A percentile compares a stretch with the other conserved stretches of the same genome.
phyloP scores from a whole-genome alignment of 306 rosid genomes.

The Acacia melanoxylon region DNA sequence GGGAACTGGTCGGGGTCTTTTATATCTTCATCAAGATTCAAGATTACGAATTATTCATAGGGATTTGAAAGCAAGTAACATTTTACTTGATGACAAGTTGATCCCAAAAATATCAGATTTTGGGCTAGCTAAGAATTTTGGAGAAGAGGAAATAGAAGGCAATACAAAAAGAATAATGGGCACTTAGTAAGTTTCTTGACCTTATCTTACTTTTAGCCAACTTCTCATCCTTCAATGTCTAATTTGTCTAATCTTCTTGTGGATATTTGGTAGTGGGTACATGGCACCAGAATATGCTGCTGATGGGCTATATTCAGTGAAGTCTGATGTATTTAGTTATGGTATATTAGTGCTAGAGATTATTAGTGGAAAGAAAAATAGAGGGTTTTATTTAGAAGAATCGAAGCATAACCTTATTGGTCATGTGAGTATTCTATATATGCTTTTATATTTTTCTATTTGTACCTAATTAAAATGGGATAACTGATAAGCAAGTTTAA shows the following conservation, averaged over 20 bases:
- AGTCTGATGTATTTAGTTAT: background rate
- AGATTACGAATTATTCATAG: background rate
- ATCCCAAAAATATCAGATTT: slow-evolving; percentile 51
- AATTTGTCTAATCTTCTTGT: background rate
- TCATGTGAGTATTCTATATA: slow-evolving; percentile 24
- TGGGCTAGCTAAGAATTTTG: slow-evolving; percentile 43
- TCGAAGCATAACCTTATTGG: slow-evolving; percentile 34
- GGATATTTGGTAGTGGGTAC: slow-evolving; percentile 28
- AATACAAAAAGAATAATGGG: slow-evolving; percentile 34
- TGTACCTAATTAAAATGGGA: background rate
- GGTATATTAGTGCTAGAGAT: slow-evolving; percentile 44
- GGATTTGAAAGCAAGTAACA: background rate
- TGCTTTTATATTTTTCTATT: too few relatives aligned
- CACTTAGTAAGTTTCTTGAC: slow-evolving; percentile 33
- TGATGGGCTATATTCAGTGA: slow-evolving; percentile 36
- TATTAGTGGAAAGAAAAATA: slow-evolving; percentile 40
- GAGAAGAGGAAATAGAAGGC: background rate
- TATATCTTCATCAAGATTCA: slow-evolving; percentile 18
- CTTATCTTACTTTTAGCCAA: background rate
- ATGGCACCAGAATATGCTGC: slow-evolving; percentile 50
- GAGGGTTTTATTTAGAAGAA: slow-evolving; percentile 29
- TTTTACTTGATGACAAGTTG: slow-evolving; percentile 40
- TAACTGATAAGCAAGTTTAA: background rate
- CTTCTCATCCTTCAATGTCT: background rate
- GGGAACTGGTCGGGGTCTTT: background rate